Conservation (phyloP, 1,139 yeast species). For the Hyphopichia khmerensis region DNA sequence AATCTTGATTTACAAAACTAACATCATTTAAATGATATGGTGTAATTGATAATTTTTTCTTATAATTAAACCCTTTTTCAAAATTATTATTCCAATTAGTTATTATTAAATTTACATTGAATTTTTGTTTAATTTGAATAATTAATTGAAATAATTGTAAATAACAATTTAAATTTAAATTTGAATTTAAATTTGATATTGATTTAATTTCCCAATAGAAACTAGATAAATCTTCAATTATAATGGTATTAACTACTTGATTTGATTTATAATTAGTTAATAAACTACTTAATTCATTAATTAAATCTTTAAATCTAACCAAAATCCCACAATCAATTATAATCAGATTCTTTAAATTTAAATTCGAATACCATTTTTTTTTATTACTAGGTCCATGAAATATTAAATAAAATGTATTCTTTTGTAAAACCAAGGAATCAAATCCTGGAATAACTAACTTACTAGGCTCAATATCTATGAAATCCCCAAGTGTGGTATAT, state of each 20-base stretch:
- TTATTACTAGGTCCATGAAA: no score
- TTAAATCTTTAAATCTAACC: background rate
- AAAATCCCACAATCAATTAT: no score
- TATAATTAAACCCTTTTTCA: slow-evolving; percentile 29
- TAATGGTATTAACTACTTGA: background rate
- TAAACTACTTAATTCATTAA: background rate
- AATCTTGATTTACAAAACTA: slow-evolving; percentile 10
- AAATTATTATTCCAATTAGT: slow-evolving; percentile 33
- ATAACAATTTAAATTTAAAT: slow-evolving; percentile 16
- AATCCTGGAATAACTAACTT: no score
- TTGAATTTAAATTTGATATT: background rate
- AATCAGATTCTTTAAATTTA: no score
- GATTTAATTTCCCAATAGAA: slow-evolving; percentile 30
- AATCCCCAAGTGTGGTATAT: no score
- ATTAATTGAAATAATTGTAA: slow-evolving; percentile 6
- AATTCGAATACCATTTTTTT: no score
- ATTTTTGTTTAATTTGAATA: slow-evolving; percentile 15
- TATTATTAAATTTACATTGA: slow-evolving; percentile 29
- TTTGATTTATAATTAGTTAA: background rate
- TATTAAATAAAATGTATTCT: no score
- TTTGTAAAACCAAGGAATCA: no score
- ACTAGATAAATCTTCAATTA: slow-evolving; percentile 4
- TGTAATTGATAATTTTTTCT: background rate
- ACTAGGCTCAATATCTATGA: no score
- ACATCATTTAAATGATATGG: background rate